Evolutionary conservation across 306 rosid genomes (phyloP), one percentile per base, ranked within the genome.

Genomic region (Begonia fuchsioides): DNA sequence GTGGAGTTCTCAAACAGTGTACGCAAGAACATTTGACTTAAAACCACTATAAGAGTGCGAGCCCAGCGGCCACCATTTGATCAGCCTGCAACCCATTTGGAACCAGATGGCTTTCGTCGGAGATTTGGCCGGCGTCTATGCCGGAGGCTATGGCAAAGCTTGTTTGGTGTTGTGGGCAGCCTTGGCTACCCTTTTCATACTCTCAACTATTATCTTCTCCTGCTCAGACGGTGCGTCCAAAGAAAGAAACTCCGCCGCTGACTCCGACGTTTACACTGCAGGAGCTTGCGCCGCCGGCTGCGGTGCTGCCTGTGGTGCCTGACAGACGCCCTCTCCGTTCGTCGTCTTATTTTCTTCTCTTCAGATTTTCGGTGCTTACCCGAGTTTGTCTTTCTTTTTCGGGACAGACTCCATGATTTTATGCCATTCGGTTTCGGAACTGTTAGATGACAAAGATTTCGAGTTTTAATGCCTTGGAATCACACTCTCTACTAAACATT

Each of bases 291-390:
- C 63, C 1, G 84, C 81, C 0, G 81, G 47, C 15, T 82, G 94
- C 19, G 84, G 82, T 44, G 73, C 79, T 12, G 80, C 55, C 53
- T 83, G 94, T 16, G 94, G 88, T 14, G 94, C 70, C 32, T 77
- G 69, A 76, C 3, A 57, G 16, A 38, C 2, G 2, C 32, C 4
- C 44, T 1, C 52, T 13, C 45, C 14, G 13, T 41, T 41, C 14
- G 3, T 41, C 9, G 0, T 2, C n/a, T 13, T 13, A 4, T 40
- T 40, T 40, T 40, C 32, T 20, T 20, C 32, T 20, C 5, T 20
- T 20, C 32, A 20, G 35, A 26, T 5, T 26, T 4, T 26, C 35
- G 35, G 3, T 26, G 35, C 7, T 2, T 3, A 2, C 8, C 5
- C 5, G 35, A 10, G 45, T 41, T 41, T 41, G 12, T 6, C 14